phyloP scores from a whole-genome alignment of 2,329 filamentous ascomycete genomes.

The Trichophyton simii region DNA sequence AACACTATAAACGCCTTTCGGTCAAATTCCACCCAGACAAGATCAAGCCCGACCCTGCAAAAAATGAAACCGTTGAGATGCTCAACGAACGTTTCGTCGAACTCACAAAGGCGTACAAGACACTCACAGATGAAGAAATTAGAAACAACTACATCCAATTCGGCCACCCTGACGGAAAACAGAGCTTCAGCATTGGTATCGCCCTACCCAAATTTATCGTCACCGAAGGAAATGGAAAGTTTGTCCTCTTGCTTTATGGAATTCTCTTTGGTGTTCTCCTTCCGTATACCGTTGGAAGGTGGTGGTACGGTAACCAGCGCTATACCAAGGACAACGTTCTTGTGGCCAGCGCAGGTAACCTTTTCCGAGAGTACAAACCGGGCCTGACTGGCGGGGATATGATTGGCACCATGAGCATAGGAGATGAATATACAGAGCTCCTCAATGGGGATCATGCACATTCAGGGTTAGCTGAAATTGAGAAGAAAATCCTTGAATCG shows the following conservation, averaged over 20 bases:
- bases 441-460: slow-evolving; percentile 70
- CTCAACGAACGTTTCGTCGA: slow-evolving; percentile 87
- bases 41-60: slow-evolving; percentile 63
- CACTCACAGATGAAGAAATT: slow-evolving; percentile 90
- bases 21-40: slow-evolving; percentile 90
- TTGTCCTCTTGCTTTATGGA: slow-evolving; percentile 82
- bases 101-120: slow-evolving; percentile 94
- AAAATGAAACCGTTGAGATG: slow-evolving; percentile 76
- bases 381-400: slow-evolving; percentile 68
- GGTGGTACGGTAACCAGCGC: slow-evolving; percentile 96
- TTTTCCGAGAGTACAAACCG: slow-evolving; percentile 88
- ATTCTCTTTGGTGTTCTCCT: slow-evolving; percentile 76
- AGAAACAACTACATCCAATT: slow-evolving; percentile 95
- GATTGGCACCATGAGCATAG: slow-evolving; percentile 66
- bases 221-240: slow-evolving; percentile 88
- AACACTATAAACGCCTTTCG: slow-evolving; percentile 75
- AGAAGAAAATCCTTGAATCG: slow-evolving; percentile 61
- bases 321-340: slow-evolving; percentile 88
- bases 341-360: slow-evolving; percentile 82
- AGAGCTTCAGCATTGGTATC: slow-evolving; percentile 95
- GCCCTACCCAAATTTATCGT: slow-evolving; percentile 87
- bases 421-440: slow-evolving; percentile 69
- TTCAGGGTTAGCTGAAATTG: slow-evolving; percentile 66
- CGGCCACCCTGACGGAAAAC: slow-evolving; percentile 94
- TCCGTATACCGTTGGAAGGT: slow-evolving; percentile 85